Evolutionary conservation across 1,139 yeast genomes (phyloP).

Genomic region (Yamadazyma mexicana): DNA sequence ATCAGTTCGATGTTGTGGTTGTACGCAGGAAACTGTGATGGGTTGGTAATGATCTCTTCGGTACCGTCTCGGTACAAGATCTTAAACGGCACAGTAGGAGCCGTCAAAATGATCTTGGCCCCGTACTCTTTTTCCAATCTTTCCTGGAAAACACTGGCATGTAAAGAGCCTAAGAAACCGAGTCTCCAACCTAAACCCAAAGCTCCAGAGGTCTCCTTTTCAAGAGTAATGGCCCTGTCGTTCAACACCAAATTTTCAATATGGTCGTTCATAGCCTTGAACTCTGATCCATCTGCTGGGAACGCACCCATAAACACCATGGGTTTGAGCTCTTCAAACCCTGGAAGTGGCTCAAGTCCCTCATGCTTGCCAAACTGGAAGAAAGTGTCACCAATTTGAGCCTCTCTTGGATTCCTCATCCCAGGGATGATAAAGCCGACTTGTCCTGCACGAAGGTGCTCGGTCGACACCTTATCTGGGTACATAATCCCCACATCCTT

Average conservation of each 20-base stretch:
- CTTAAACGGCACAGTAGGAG: conserved; percentile 94
- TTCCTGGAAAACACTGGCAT: conserved; percentile 93
- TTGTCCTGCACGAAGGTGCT: conserved; percentile 76
- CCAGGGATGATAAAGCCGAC: conserved; percentile 94
- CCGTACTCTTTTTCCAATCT: conserved; percentile 92
- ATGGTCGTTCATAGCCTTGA: conserved; percentile 85
- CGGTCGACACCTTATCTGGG: conserved; percentile 75
- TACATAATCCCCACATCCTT: conserved; percentile 95
- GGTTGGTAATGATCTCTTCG: conserved; percentile 73
- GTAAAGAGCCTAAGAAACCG: conserved; percentile 91
- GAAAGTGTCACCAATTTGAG: conserved; percentile 89
- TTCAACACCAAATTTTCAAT: conserved; percentile 84
- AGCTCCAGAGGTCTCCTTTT: conserved; percentile 90
- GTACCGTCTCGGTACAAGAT: conserved; percentile 64
- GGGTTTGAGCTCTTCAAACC: conserved; percentile 95
- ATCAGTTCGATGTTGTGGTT: conserved; percentile 54
- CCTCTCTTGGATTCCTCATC: conserved; percentile 84
- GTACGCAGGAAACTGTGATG: conserved; percentile 78
- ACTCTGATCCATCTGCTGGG: conserved; percentile 93
- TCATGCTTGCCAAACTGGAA: conserved; percentile 64
- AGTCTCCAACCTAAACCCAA: conserved; percentile 97
- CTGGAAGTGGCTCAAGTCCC: conserved; percentile 77
- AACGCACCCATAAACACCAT: conserved; percentile 99
- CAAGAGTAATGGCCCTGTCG: conserved; percentile 87
- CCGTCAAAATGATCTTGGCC: conserved; percentile 85